Evolutionary conservation across 106 monocot genomes (phyloP).

Genomic region (Dioscorea alata): DNA sequence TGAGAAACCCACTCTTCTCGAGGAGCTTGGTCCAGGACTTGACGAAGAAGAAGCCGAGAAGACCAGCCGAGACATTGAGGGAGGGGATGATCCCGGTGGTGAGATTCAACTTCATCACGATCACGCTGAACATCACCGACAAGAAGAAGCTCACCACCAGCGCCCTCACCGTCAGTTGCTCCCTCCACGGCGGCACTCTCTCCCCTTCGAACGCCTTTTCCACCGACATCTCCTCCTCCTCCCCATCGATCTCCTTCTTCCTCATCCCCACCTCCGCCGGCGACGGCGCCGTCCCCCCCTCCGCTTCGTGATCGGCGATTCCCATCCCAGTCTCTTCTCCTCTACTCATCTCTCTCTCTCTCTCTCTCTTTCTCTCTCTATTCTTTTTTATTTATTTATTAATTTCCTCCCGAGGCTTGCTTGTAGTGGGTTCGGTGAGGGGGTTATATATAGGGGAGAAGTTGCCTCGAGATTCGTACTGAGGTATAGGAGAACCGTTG

Average conservation of each 20-base stretch:
- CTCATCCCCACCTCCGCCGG: conserved; percentile 2
- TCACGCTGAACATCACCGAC: conserved; percentile 45
- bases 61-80: conserved; percentile 57
- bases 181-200: conserved; percentile 38
- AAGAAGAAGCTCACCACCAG: conserved; percentile 44
- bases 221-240: conserved; percentile 17
- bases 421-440: no score
- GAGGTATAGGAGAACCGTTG: no score
- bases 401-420: no score
- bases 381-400: no score
- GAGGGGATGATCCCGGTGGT: conserved; percentile 68
- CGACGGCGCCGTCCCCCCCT: background rate
- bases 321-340: no score
- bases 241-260: background rate
- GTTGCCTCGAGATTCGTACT: no score
- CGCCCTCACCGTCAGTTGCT: conserved; percentile 53
- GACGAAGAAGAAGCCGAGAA: conserved; percentile 66
- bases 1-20: conserved; percentile 31
- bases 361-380: background rate
- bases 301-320: no score
- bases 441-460: no score
- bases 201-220: conserved; percentile 40
- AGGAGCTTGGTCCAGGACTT: conserved; percentile 39
- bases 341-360: background rate
- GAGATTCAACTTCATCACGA: conserved; percentile 68